Evolutionary conservation across 148 eudicot species (phyloP).

Genomic region (Rhododendron henanense): DNA sequence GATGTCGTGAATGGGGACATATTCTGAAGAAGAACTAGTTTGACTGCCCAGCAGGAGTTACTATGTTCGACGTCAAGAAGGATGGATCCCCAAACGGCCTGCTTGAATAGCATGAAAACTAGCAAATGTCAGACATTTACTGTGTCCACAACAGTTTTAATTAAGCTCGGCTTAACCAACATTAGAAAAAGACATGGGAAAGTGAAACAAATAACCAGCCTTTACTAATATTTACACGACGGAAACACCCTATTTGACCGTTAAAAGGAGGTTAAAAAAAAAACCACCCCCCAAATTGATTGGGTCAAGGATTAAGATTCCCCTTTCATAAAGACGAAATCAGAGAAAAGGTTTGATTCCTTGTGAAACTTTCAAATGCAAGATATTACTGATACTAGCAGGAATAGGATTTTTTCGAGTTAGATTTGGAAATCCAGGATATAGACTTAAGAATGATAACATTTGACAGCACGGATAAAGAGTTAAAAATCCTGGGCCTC

Average conservation of each 20-base stretch:
- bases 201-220: background rate
- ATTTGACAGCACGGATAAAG: background rate
- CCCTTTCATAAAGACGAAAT: background rate
- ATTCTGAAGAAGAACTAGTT: constrained; percentile 19
- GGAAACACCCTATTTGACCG: background rate
- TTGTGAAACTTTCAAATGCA: background rate
- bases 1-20: background rate
- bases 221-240: background rate
- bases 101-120: constrained; percentile 27
- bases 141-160: background rate
- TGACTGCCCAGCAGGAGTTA: constrained; percentile 39
- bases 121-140: background rate
- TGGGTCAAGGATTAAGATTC: background rate
- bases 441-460: background rate
- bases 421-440: background rate
- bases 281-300: background rate
- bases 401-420: background rate
- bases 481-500: background rate
- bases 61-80: constrained; percentile 64
- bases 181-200: background rate
- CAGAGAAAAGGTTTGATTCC: background rate
- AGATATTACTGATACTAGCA: background rate
- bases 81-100: constrained; percentile 78
- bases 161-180: background rate
- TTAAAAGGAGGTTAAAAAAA: background rate